A percentile compares a stretch with the other conserved stretches of the same genome.
Evolutionary conservation across 345 rosid genomes (phyloP).

Genomic region (Bretschneidera sinensis): DNA sequence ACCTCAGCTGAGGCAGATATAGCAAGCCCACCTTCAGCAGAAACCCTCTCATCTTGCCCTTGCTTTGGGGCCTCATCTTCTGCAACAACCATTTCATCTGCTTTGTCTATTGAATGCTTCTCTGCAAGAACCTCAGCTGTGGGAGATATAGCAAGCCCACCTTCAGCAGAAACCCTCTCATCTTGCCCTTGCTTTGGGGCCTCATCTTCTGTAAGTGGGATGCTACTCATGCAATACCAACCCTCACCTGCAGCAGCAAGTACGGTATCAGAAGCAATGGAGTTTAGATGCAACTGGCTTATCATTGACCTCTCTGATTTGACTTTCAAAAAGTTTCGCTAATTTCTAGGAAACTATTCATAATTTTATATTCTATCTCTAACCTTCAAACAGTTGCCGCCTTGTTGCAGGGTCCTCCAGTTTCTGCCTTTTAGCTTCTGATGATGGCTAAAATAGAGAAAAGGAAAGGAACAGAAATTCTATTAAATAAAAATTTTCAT

Average conservation of each 20-base stretch:
- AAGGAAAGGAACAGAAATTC: neutral
- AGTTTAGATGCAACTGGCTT: too few relatives aligned
- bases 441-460: slow-evolving; percentile 12
- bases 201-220: slow-evolving; percentile 18
- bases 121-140: slow-evolving; percentile 14
- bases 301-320: too few relatives aligned
- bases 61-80: slow-evolving; percentile 21
- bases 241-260: slow-evolving; percentile 27
- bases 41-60: slow-evolving; percentile 11
- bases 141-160: slow-evolving; percentile 1
- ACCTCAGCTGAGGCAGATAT: slow-evolving; percentile 7
- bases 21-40: slow-evolving; percentile 13
- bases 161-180: slow-evolving; percentile 15
- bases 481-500: too few relatives aligned
- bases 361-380: neutral
- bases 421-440: slow-evolving; percentile 19
- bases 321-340: too few relatives aligned
- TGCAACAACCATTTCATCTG: slow-evolving; percentile 13
- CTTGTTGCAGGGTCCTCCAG: slow-evolving; percentile 8
- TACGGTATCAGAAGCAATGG: slow-evolving; percentile 15
- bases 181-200: slow-evolving; percentile 14
- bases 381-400: neutral
- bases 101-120: slow-evolving; percentile 14
- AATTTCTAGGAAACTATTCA: too few relatives aligned
- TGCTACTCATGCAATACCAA: slow-evolving; percentile 24